Percentiles rank a stretch among this genome's conserved stretches.
phyloP scores from a whole-genome alignment of 305 asterid species.

The Fraxinus baroniana region DNA sequence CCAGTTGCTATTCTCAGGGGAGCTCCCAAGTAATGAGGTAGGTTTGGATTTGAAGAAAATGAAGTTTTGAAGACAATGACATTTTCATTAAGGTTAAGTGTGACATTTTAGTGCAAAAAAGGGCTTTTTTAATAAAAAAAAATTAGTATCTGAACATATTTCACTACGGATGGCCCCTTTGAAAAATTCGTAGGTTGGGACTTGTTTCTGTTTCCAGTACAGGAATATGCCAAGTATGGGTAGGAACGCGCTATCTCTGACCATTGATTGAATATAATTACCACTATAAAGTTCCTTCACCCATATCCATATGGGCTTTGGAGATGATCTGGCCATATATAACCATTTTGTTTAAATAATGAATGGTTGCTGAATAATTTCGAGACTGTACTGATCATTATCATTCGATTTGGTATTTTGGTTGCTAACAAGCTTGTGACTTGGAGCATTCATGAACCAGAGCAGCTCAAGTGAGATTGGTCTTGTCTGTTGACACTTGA shows the following conservation, averaged over 20 bases:
- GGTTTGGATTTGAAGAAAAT: neutral
- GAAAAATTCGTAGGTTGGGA: neutral
- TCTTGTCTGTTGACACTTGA: neutral
- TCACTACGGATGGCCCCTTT: neutral
- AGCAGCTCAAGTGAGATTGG: neutral
- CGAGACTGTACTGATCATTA: neutral
- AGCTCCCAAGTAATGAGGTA: neutral
- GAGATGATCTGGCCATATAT: neutral
- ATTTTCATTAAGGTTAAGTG: neutral
- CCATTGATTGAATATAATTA: neutral
- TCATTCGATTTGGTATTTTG: neutral
- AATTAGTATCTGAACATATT: neutral
- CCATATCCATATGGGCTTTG: neutral
- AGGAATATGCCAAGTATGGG: neutral
- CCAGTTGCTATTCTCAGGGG: neutral
- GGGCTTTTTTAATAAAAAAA: neutral
- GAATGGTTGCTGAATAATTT: neutral
- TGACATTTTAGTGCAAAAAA: neutral
- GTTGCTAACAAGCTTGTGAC: neutral
- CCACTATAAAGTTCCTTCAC: neutral
- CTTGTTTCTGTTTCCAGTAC: neutral
- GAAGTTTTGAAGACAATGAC: neutral
- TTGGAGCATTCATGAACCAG: neutral
- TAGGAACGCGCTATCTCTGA: neutral
- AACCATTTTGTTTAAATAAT: neutral